Conservation (phyloP, 192 early-diverging fungal genomes). For the Coemansia sp. region DNA sequence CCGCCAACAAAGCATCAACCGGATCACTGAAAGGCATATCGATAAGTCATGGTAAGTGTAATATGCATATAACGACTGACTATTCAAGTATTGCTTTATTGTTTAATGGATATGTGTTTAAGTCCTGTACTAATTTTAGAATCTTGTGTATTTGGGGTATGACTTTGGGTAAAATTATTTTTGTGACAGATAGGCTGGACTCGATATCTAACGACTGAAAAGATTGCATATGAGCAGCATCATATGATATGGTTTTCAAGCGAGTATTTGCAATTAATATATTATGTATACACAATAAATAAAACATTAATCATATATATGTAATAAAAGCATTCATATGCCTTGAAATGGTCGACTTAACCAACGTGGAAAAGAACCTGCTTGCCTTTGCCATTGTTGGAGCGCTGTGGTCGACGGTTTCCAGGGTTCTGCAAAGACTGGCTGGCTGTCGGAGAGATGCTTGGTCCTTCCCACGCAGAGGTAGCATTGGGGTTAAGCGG, state of each 20-base stretch:
- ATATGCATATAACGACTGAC: neutral
- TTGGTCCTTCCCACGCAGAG: constrained; percentile 28
- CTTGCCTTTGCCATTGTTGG: constrained; percentile 35
- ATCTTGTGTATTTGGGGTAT: no score
- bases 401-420: constrained; percentile 9
- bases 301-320: no score
- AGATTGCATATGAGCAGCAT: no score
- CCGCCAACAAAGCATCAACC: constrained; percentile 38
- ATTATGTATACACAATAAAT: no score
- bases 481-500: constrained; percentile 27
- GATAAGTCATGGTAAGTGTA: constrained; percentile 22
- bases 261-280: no score
- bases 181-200: no score
- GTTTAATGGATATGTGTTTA: neutral
- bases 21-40: constrained; percentile 29
- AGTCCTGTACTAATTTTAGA: neutral
- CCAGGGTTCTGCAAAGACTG: constrained; percentile 1
- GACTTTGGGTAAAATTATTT: no score
- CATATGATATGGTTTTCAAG: no score
- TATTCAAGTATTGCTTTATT: neutral
- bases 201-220: no score
- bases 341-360: constrained; percentile 6
- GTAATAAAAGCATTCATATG: no score
- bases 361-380: constrained; percentile 17
- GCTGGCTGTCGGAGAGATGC: neutral